Percentiles rank a stretch among this genome's conserved stretches.
phyloP scores from a whole-genome alignment of 352 stramenopile genomes.

The Phytophthora foliorum region DNA sequence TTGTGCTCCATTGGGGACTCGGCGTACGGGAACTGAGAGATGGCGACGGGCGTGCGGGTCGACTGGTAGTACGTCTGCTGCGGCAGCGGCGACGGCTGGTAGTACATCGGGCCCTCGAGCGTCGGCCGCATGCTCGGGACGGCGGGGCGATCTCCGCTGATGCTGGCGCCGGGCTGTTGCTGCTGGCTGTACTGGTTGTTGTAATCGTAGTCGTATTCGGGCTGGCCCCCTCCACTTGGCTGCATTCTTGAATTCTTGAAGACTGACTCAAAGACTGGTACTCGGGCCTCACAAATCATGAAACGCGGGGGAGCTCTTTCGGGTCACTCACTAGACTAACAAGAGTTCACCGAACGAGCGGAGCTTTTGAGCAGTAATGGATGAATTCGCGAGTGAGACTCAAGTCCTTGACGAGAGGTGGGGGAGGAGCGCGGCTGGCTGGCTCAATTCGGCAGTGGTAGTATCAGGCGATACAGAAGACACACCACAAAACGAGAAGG shows the following conservation, averaged over 20 bases:
- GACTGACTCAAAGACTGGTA: constrained; percentile 41
- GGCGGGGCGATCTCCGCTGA: constrained; percentile 19
- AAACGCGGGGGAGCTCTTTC: constrained; percentile 8
- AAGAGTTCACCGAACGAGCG: constrained; percentile 1
- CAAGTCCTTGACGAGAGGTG: constrained; percentile 27
- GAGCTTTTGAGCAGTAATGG: constrained; percentile 38
- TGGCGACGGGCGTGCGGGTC: constrained; percentile 41
- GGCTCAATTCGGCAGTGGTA: constrained; percentile 37
- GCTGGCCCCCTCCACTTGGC: constrained; percentile 32
- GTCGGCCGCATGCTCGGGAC: constrained; percentile 34
- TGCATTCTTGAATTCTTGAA: constrained; percentile 54
- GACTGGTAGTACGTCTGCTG: constrained; percentile 44
- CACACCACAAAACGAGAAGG: constrained; percentile 29
- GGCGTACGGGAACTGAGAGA: constrained; percentile 44
- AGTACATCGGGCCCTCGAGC: constrained; percentile 35
- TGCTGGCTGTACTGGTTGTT: constrained; percentile 35
- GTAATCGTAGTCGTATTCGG: constrained; percentile 37
- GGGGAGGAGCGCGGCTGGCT: constrained; percentile 27
- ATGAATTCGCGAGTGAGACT: constrained; percentile 51
- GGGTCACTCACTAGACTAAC: background rate
- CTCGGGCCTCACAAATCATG: constrained; percentile 47
- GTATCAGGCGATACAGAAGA: constrained; percentile 41
- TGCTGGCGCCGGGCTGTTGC: constrained; percentile 3
- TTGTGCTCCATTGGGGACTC: constrained; percentile 47
- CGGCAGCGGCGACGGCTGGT: constrained; percentile 28